phyloP scores from a whole-genome alignment of 208 protist genomes.

The Leishmania arabica region DNA sequence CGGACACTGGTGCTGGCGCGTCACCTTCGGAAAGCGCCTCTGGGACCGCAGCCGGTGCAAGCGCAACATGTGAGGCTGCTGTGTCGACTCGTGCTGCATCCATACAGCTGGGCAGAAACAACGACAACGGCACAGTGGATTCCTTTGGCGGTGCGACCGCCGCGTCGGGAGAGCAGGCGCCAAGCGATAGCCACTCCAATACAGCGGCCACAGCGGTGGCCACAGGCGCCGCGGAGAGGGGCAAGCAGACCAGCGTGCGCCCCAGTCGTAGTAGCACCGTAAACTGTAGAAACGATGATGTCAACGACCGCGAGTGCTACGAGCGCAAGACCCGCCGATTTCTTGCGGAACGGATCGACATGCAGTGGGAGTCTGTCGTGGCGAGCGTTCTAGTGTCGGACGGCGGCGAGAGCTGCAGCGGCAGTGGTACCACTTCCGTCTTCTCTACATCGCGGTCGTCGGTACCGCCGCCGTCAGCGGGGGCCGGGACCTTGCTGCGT shows the following conservation, averaged over 20 bases:
- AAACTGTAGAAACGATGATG: constrained; percentile 1
- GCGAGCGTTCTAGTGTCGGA: constrained; percentile 12
- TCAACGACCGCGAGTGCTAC: constrained; percentile 18
- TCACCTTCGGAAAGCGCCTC: background rate
- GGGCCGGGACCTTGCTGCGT: constrained; percentile 4
- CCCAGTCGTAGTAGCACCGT: background rate
- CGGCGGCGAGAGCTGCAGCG: constrained; percentile 2
- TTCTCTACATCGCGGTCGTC: background rate
- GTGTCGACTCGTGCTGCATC: background rate
- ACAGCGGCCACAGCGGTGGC: background rate
- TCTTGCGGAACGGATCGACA: constrained; percentile 17
- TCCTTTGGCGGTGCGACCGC: background rate
- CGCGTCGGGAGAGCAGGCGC: background rate
- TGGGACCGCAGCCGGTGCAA: background rate
- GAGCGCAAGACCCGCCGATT: constrained; percentile 30
- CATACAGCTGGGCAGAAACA: background rate
- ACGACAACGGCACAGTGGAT: background rate
- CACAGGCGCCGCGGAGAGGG: background rate
- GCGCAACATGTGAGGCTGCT: background rate
- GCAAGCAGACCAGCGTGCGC: background rate
- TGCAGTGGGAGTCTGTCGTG: constrained; percentile 34
- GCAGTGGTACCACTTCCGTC: background rate
- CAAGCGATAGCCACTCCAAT: background rate
- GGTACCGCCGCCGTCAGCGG: background rate
- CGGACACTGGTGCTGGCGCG: background rate